These are phyloP conservation scores for Neospermospora avenae DNA, from an alignment of 2,329 filamentous ascomycete species.

Conservation along the genomic window DNA sequence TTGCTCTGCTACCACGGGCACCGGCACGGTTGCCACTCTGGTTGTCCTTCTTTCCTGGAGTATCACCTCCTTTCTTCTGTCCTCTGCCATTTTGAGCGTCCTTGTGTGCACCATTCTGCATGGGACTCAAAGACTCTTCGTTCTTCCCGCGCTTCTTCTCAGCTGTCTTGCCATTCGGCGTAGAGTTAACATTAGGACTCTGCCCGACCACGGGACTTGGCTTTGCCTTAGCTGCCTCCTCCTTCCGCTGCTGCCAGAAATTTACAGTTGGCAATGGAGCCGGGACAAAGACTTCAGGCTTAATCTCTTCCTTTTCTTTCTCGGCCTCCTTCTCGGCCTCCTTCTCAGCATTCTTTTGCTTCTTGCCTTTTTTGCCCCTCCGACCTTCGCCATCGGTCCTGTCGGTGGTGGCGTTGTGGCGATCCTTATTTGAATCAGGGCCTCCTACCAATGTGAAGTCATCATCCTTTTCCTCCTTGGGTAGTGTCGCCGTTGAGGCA, in stretches of 20 bases:
- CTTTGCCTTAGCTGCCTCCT: conserved; percentile 54
- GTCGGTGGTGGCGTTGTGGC: conserved; percentile 65
- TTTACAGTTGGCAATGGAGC: conserved; percentile 83
- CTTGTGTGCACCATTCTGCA: conserved; percentile 31
- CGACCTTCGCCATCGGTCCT: conserved; percentile 44
- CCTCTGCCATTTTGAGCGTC: conserved; percentile 38
- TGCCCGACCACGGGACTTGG: conserved; percentile 22
- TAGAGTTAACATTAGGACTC: conserved; percentile 17
- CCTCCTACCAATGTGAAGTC: conserved; percentile 60
- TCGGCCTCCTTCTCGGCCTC: conserved; percentile 51
- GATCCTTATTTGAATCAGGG: conserved; percentile 65
- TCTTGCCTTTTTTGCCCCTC: conserved; percentile 33
- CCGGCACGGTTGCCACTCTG: conserved; percentile 30
- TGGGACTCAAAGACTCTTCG: conserved; percentile 37
- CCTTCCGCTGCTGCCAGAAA: conserved; percentile 77
- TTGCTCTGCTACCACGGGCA: conserved; percentile 29
- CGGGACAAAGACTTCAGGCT: conserved; percentile 63
- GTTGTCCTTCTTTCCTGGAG: conserved; percentile 32
- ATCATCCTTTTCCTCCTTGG: conserved; percentile 46
- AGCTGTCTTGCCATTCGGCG: conserved; percentile 29
- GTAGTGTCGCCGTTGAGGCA: conserved; percentile 47
- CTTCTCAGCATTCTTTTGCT: conserved; percentile 37
- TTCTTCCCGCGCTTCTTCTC: conserved; percentile 43
- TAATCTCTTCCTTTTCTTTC: conserved; percentile 57
- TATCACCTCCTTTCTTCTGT: conserved; percentile 41